Percentiles rank a stretch among this genome's conserved stretches.
These are phyloP conservation scores for Oryza coarctata DNA, from an alignment of 176 grass and related monocot species.

Conservation along the genomic window DNA sequence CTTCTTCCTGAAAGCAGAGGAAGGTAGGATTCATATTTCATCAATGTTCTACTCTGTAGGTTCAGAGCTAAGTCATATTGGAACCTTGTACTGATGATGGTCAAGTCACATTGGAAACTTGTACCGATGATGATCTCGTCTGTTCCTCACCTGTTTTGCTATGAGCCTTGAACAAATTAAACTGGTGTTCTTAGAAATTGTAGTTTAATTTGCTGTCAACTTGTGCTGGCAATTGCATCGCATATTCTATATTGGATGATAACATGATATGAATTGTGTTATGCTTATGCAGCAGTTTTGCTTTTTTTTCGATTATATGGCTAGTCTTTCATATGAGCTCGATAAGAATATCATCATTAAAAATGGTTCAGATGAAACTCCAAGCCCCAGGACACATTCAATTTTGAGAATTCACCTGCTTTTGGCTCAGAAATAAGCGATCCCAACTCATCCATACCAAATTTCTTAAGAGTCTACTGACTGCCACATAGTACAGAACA, in stretches of 20 bases:
- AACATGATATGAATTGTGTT: neutral
- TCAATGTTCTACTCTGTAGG: neutral
- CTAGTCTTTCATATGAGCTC: neutral
- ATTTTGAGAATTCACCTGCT: neutral
- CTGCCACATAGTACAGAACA: too few species aligned
- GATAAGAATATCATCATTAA: neutral
- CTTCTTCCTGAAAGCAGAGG: neutral
- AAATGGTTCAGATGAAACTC: neutral
- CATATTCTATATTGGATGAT: neutral
- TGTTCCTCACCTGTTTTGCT: neutral
- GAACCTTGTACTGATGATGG: too few species aligned
- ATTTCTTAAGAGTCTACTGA: neutral
- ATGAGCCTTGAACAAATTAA: neutral
- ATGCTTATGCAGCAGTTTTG: neutral
- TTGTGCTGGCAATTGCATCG: neutral
- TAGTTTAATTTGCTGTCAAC: neutral
- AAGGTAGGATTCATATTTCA: neutral
- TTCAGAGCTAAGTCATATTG: too few species aligned
- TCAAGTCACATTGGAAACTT: too few species aligned
- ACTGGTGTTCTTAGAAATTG: neutral
- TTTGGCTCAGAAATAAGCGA: neutral
- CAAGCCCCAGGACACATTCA: neutral
- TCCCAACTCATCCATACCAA: neutral
- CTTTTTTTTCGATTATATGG: neutral
- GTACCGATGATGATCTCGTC: neutral